Percentiles rank a stretch among this genome's conserved stretches.
These are phyloP conservation scores for Dryas integrifolia DNA, from an alignment of 331 rosid species.

Conservation along the genomic window DNA sequence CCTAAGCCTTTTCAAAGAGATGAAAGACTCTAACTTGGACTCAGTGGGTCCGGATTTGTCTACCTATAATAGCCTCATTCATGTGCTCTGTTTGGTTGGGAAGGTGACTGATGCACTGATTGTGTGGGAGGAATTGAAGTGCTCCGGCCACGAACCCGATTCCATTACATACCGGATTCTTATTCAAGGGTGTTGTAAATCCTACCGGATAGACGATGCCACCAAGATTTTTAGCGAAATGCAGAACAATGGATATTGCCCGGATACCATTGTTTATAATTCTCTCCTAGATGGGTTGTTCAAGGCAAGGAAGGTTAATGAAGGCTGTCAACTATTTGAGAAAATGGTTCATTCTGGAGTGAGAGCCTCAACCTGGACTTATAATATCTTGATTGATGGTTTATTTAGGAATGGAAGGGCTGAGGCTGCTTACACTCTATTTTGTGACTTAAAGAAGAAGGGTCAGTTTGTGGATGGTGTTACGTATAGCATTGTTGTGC, in stretches of 20 bases:
- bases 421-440: conserved; percentile 67
- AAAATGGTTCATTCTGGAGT: conserved; percentile 78
- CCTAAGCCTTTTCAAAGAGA: conserved; percentile 54
- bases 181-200: conserved; percentile 65
- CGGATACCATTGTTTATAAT: conserved; percentile 61
- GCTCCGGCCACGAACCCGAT: conserved; percentile 65
- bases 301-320: conserved; percentile 59
- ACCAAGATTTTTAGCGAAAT: conserved; percentile 56
- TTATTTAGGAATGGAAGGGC: conserved; percentile 78
- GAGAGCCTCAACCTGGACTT: conserved; percentile 65
- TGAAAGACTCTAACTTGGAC: conserved; percentile 43
- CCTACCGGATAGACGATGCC: conserved; percentile 60
- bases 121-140: conserved; percentile 73
- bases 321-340: conserved; percentile 80
- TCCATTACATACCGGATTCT: conserved; percentile 55
- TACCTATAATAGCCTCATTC: conserved; percentile 72
- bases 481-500: conserved; percentile 74
- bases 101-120: conserved; percentile 64
- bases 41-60: conserved; percentile 58
- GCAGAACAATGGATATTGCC: conserved; percentile 55
- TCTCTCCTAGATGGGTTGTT: conserved; percentile 65
- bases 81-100: conserved; percentile 66
- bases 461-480: conserved; percentile 79
- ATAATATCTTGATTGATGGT: conserved; percentile 74
- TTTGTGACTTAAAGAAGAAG: conserved; percentile 78